Base-by-base conservation (phyloP, 129 eudicot species). In the Rutidosis leptorrhynchoides region DNA sequence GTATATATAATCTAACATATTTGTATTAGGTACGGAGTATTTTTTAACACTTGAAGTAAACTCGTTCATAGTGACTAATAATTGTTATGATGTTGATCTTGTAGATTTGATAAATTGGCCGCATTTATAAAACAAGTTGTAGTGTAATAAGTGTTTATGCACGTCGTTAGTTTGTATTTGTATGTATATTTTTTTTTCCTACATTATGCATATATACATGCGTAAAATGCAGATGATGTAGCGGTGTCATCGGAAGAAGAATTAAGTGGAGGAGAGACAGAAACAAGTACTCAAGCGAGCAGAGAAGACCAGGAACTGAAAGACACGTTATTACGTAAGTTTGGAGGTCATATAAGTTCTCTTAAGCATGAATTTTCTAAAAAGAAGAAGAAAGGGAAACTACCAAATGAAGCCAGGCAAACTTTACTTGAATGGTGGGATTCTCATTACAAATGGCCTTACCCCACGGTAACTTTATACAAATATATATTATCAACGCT, bases 401-500 rank as follows among this genome's bases (percentile, higher is more conserved):
- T 93, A 12, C 98, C 98, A 5, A 88, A 85, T 65, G 96, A 85
- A 58, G 91, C 96, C 1, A 83, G 96, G 60, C 95, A 93, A 68
- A 60, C 77, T 51, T 62, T 93, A 46, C 84, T 93, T 43, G 84
- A 88, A 71, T 93, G 98, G 98, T 93, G 98, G 98, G 88, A 88
- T 77, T 64, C 75, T 30, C 98, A 93, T 79, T 75, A 76, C 29
- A 93, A 86, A 70, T 93, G 98, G 98, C 98, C 98, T 14, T 93
- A 93, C 45, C 98, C 98, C 24, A 93, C 98, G 45, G 98, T 91
- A 66, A 72, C 82, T 61, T 46, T 4, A 58, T 10, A 23, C 32
- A n/a, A n/a, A n/a, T n/a, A n/a, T n/a, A n/a, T 43, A 6, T 1
- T 43, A 29, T 67, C 26, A 23, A 3, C 64, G 37, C n/a, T 23